Percentiles rank a stretch among this genome's conserved stretches.
Conservation (phyloP, 305 asterid genomes). For the Withania somnifera region DNA sequence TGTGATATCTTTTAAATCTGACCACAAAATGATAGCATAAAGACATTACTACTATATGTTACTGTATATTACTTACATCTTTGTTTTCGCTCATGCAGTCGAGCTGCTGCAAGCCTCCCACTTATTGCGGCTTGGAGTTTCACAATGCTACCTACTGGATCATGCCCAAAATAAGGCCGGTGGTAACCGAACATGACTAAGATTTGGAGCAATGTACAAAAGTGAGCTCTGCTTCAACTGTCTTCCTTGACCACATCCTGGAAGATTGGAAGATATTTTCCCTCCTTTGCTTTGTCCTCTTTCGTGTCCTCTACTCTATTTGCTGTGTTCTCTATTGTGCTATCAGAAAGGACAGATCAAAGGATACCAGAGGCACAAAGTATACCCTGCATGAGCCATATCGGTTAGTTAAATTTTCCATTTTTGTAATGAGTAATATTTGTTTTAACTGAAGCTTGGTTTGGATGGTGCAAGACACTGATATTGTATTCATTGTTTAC, state of each 20-base stretch:
- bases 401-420: background rate
- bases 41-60: background rate
- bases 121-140: conserved; percentile 39
- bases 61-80: background rate
- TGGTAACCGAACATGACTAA: conserved; percentile 30
- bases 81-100: conserved; percentile 20
- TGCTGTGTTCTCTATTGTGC: conserved; percentile 60
- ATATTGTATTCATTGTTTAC: background rate
- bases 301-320: conserved; percentile 18
- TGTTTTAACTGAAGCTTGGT: background rate
- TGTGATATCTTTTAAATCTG: no score
- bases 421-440: background rate
- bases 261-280: conserved; percentile 52
- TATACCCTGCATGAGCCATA: conserved; percentile 8
- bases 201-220: conserved; percentile 54
- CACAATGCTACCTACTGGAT: conserved; percentile 50
- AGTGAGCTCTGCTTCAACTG: conserved; percentile 61
- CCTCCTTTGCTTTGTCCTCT: conserved; percentile 20
- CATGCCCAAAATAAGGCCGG: conserved; percentile 29
- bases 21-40: no score
- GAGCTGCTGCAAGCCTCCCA: conserved; percentile 81
- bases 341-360: conserved; percentile 23
- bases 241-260: conserved; percentile 29
- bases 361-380: conserved; percentile 9
- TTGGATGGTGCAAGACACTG: background rate